These are phyloP conservation scores for Auricularia sp. DNA, from an alignment of 768 basidiomycete genomes.

Conservation along the genomic window DNA sequence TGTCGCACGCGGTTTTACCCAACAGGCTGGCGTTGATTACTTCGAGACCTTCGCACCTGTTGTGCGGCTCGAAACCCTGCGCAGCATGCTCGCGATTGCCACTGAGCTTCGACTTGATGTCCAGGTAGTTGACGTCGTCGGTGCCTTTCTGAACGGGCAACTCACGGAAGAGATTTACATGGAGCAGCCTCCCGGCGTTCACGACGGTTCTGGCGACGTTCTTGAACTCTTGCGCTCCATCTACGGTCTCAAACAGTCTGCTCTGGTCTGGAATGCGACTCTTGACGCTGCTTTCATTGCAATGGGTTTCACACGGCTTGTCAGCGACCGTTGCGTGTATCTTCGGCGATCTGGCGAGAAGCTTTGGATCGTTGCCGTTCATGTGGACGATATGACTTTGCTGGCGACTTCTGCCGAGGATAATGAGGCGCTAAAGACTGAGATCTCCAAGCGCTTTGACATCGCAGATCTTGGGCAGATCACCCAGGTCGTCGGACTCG, in stretches of 20 bases:
- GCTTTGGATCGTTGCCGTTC: not conserved
- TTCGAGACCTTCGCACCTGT: slow-evolving; percentile 7
- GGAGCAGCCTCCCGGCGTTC: slow-evolving; percentile 19
- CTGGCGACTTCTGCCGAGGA: slow-evolving; percentile 10
- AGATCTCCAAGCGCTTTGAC: slow-evolving; percentile 15
- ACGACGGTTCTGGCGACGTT: slow-evolving; percentile 3
- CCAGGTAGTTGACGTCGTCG: slow-evolving; percentile 21
- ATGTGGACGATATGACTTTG: slow-evolving; percentile 18
- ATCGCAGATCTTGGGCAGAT: slow-evolving; percentile 20
- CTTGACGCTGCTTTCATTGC: slow-evolving; percentile 6
- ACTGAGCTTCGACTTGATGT: slow-evolving; percentile 19
- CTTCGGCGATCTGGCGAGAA: not conserved
- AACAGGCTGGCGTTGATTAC: slow-evolving; percentile 4
- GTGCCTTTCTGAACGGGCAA: slow-evolving; percentile 21
- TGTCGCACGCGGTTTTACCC: slow-evolving; percentile 3
- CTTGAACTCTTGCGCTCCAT: not conserved
- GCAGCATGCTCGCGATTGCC: not conserved
- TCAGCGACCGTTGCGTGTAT: slow-evolving; percentile 10
- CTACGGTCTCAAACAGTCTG: slow-evolving; percentile 10
- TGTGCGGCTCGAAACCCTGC: not conserved
- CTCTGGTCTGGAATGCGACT: slow-evolving; percentile 9
- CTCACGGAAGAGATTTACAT: slow-evolving; percentile 27
- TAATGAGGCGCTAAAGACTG: slow-evolving; percentile 17
- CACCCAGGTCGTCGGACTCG: not conserved
- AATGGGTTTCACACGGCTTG: slow-evolving; percentile 9